A percentile compares a stretch with the other conserved stretches of the same genome.
Conservation (phyloP, 2,329 filamentous ascomycete genomes). For the Byssochlamys sp. region DNA sequence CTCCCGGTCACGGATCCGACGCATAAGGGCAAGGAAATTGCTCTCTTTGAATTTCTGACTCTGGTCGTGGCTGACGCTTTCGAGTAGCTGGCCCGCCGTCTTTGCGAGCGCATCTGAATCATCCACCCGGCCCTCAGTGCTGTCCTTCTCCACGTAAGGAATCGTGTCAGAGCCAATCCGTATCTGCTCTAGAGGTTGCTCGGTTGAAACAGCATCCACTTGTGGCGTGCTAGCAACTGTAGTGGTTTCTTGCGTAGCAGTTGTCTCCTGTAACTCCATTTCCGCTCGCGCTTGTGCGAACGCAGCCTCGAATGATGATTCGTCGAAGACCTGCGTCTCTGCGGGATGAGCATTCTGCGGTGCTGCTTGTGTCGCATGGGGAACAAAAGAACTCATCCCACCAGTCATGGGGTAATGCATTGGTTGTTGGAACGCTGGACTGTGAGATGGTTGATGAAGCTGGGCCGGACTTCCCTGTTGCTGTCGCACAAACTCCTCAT, state of each 20-base stretch:
- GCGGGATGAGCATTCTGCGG: constrained; percentile 16
- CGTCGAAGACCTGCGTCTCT: constrained; percentile 29
- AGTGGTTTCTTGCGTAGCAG: constrained; percentile 7
- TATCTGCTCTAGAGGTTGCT: constrained; percentile 16
- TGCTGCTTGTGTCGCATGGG: constrained; percentile 16
- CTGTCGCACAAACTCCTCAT: constrained; percentile 47
- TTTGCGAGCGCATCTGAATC: constrained; percentile 60
- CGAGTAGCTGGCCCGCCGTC: constrained; percentile 61
- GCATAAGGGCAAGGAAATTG: constrained; percentile 67
- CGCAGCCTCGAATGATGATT: constrained; percentile 38
- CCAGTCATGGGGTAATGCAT: neutral
- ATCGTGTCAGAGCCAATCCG: constrained; percentile 38
- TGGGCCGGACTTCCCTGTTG: constrained; percentile 16
- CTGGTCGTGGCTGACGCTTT: constrained; percentile 58
- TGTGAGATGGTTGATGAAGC: constrained; percentile 14
- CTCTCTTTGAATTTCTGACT: constrained; percentile 70
- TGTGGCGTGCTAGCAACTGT: constrained; percentile 11
- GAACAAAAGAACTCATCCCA: neutral
- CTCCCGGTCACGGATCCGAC: constrained; percentile 61
- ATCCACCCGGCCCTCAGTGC: constrained; percentile 23
- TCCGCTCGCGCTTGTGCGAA: constrained; percentile 34
- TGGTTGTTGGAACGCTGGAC: constrained; percentile 19
- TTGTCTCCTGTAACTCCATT: constrained; percentile 21
- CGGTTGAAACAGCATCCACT: constrained; percentile 6
- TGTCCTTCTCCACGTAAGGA: constrained; percentile 23